Evolutionary conservation across 345 rosid species (phyloP).

Genomic region (Moringa oleifera): DNA sequence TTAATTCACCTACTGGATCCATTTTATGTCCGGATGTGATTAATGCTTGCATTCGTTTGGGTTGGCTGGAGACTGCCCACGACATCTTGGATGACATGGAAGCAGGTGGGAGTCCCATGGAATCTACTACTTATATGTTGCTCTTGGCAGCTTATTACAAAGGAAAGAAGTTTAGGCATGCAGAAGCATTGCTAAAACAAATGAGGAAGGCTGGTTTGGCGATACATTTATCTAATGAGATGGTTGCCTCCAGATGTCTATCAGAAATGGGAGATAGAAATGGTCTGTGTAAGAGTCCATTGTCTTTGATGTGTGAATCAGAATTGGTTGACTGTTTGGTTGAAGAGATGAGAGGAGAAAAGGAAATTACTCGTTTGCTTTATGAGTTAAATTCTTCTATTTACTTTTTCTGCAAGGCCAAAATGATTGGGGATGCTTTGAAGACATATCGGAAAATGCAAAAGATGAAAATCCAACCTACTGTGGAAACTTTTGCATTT

Average conservation of each 20-base stretch:
- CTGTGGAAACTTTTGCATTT: constrained; percentile 51
- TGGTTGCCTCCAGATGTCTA: constrained; percentile 14
- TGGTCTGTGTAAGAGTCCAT: constrained; percentile 8
- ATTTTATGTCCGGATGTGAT: constrained; percentile 43
- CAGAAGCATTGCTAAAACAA: constrained; percentile 48
- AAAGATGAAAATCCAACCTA: constrained; percentile 43
- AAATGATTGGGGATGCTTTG: constrained; percentile 73
- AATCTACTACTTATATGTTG: constrained; percentile 27
- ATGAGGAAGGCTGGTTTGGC: constrained; percentile 46
- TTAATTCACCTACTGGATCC: constrained; percentile 13
- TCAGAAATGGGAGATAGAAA: constrained; percentile 26
- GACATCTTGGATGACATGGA: constrained; percentile 83
- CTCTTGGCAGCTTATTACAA: constrained; percentile 52
- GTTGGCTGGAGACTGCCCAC: constrained; percentile 81
- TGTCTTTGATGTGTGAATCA: constrained; percentile 20
- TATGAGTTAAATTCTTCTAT: constrained; percentile 68
- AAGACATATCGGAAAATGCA: constrained; percentile 51
- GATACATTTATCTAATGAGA: constrained; percentile 28
- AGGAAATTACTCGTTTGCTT: constrained; percentile 25
- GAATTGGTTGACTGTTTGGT: constrained; percentile 37
- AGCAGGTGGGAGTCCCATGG: constrained; percentile 39
- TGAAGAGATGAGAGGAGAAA: constrained; percentile 36
- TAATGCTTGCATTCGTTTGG: constrained; percentile 51
- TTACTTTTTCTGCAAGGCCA: constrained; percentile 76
- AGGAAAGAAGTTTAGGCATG: constrained; percentile 53